Evolutionary conservation across 2,329 filamentous ascomycete genomes (phyloP).

Genomic region (Myotisia sp.): DNA sequence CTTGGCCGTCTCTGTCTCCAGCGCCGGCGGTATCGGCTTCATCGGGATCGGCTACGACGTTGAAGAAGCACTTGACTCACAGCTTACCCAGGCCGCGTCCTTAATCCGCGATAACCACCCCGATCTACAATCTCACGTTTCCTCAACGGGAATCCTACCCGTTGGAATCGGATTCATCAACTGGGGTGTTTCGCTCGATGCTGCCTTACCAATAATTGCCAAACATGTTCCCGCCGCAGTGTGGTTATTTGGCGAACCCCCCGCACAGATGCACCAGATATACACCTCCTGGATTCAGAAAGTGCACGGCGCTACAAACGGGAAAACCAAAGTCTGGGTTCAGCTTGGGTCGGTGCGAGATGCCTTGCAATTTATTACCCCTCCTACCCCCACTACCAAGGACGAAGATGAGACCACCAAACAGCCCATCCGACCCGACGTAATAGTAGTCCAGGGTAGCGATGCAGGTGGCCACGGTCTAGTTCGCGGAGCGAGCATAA

Average conservation of each 20-base stretch:
- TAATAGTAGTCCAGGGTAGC: slow-evolving; percentile 39
- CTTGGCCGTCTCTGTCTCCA: slow-evolving; percentile 47
- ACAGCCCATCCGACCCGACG: slow-evolving; percentile 30
- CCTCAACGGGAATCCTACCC: slow-evolving; percentile 16
- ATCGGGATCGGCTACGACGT: slow-evolving; percentile 43
- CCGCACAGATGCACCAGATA: slow-evolving; percentile 15
- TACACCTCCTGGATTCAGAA: slow-evolving; percentile 26
- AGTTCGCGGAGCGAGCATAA: slow-evolving; percentile 31
- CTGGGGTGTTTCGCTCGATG: slow-evolving; percentile 23
- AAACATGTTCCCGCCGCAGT: slow-evolving; percentile 24
- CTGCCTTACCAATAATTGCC: slow-evolving; percentile 18
- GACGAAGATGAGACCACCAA: neutral
- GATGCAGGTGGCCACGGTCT: slow-evolving; percentile 44
- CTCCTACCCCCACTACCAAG: neutral
- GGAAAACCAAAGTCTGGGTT: slow-evolving; percentile 37
- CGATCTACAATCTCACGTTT: neutral
- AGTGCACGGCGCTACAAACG: slow-evolving; percentile 26
- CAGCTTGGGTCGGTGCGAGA: slow-evolving; percentile 39
- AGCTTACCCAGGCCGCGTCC: slow-evolving; percentile 18
- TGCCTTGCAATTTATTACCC: slow-evolving; percentile 26
- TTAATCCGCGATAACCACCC: slow-evolving; percentile 11
- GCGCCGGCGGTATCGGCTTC: slow-evolving; percentile 41
- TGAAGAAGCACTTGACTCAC: slow-evolving; percentile 17
- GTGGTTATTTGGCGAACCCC: slow-evolving; percentile 28
- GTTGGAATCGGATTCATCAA: slow-evolving; percentile 29